Conservation (phyloP, 768 basidiomycete species). For the Lactarius trivialis region DNA sequence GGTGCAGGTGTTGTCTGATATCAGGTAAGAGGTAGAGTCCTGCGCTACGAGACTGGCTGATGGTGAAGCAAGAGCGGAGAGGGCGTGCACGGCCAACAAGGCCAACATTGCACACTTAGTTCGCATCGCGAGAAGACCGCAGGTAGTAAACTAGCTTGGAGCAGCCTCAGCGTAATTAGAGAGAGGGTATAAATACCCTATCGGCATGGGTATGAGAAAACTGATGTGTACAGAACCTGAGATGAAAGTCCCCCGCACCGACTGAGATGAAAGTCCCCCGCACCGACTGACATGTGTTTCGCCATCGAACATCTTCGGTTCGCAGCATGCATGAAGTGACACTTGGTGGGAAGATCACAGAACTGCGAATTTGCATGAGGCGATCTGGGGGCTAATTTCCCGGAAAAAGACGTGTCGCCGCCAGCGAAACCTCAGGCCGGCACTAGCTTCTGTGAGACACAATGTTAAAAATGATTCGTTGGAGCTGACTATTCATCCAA, state of each 20-base stretch:
- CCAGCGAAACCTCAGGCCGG: not conserved
- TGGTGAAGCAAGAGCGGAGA: conserved; percentile 11
- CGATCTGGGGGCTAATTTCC: not conserved
- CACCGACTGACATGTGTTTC: too few species aligned
- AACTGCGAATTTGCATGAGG: not conserved
- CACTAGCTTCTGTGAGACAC: not conserved
- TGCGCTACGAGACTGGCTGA: not conserved
- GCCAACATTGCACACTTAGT: conserved; percentile 1
- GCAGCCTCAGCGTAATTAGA: not conserved
- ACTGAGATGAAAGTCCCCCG: too few species aligned
- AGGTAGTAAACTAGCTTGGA: not conserved
- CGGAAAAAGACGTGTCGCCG: not conserved
- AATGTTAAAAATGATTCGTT: not conserved
- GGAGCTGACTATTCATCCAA: not conserved
- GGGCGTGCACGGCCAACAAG: conserved; percentile 1
- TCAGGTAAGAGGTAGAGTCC: not conserved
- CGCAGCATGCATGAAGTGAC: not conserved
- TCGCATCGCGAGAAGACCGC: not conserved
- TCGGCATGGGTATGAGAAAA: not conserved
- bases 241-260: not conserved
- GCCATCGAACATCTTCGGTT: not conserved
- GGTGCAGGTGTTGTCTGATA: not conserved
- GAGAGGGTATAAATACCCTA: not conserved
- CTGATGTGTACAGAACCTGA: not conserved
- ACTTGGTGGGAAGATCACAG: not conserved